Conservation (phyloP, 208 protist genomes). For the Wallacemonas sp. region DNA sequence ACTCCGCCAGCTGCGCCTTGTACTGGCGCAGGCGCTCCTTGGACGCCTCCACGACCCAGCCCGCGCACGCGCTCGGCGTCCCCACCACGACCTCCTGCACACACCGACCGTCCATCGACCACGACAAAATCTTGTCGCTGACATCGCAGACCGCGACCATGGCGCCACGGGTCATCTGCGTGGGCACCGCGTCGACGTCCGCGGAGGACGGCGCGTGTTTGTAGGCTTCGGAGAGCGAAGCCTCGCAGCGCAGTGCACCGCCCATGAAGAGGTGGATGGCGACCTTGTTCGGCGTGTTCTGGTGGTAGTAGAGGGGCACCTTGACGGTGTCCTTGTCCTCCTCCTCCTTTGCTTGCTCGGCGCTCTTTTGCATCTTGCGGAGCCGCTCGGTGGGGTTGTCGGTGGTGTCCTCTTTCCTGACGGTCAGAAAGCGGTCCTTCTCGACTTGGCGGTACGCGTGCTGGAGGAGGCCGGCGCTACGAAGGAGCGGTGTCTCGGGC, state of each 20-base stretch:
- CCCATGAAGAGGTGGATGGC: slow-evolving; percentile 40
- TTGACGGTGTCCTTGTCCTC: slow-evolving; percentile 31
- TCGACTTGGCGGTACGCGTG: slow-evolving; percentile 28
- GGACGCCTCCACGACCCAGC: slow-evolving; percentile 43
- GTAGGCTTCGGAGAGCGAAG: slow-evolving; percentile 14
- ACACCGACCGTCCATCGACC: slow-evolving; percentile 71
- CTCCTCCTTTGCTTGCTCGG: slow-evolving; percentile 15
- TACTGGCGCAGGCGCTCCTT: slow-evolving; percentile 4
- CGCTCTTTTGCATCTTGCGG: slow-evolving; percentile 40
- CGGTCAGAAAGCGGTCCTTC: slow-evolving; percentile 21
- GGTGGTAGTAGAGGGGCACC: slow-evolving; percentile 35
- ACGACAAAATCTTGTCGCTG: slow-evolving; percentile 51
- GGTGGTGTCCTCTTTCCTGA: slow-evolving; percentile 1
- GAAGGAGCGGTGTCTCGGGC: slow-evolving; percentile 32
- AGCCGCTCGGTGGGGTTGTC: slow-evolving; percentile 19
- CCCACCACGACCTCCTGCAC: slow-evolving; percentile 72
- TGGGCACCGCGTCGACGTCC: not conserved
- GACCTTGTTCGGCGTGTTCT: slow-evolving; percentile 46
- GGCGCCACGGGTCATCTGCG: slow-evolving; percentile 22
- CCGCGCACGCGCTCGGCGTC: slow-evolving; percentile 72
- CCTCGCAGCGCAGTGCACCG: slow-evolving; percentile 41
- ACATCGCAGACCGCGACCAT: slow-evolving; percentile 49
- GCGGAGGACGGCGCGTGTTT: not conserved
- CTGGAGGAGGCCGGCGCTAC: slow-evolving; percentile 47
- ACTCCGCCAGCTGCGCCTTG: not conserved